A percentile compares a stretch with the other conserved stretches of the same genome.
Evolutionary conservation across 192 early-diverging fungal species (phyloP).

Genomic region (Coemansia brasiliensis): DNA sequence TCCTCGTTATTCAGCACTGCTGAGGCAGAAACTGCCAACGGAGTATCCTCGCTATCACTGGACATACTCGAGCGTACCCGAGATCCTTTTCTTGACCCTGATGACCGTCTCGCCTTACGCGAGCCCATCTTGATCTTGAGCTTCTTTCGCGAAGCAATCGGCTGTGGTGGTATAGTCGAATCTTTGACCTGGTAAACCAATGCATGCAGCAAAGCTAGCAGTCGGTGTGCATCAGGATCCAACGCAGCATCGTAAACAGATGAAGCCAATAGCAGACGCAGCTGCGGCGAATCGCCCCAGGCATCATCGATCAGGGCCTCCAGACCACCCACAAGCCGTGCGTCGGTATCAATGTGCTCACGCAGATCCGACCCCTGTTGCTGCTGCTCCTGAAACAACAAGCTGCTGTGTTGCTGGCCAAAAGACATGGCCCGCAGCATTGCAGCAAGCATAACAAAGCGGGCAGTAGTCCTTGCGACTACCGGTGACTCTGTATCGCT

Average conservation of each 20-base stretch:
- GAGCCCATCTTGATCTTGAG: constrained; percentile 46
- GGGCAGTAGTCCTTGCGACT: constrained; percentile 6
- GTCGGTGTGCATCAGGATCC: constrained; percentile 10
- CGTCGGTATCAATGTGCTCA: constrained; percentile 49
- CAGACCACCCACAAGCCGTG: constrained; percentile 45
- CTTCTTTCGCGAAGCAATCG: constrained; percentile 23
- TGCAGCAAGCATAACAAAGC: constrained; percentile 14
- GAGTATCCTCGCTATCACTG: constrained; percentile 52
- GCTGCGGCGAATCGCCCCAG: constrained; percentile 21
- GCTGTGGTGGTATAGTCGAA: constrained; percentile 33
- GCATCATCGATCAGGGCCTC: constrained; percentile 42
- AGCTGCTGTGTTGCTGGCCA: constrained; percentile 47
- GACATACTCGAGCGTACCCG: constrained; percentile 15
- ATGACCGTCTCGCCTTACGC: neutral
- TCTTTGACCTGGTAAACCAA: constrained; percentile 46
- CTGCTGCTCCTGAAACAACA: constrained; percentile 38
- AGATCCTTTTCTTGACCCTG: too few relatives aligned
- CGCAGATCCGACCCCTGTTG: constrained; percentile 12
- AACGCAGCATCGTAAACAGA: constrained; percentile 34
- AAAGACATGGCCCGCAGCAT: constrained; percentile 42
- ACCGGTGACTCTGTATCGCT: constrained; percentile 13
- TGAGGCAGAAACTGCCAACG: constrained; percentile 20
- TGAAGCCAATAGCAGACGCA: constrained; percentile 27
- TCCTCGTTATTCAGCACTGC: neutral
- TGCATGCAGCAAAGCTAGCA: constrained; percentile 29